Conservation (phyloP, 768 basidiomycete species). For the Agaricus sinodeliciosus region DNA sequence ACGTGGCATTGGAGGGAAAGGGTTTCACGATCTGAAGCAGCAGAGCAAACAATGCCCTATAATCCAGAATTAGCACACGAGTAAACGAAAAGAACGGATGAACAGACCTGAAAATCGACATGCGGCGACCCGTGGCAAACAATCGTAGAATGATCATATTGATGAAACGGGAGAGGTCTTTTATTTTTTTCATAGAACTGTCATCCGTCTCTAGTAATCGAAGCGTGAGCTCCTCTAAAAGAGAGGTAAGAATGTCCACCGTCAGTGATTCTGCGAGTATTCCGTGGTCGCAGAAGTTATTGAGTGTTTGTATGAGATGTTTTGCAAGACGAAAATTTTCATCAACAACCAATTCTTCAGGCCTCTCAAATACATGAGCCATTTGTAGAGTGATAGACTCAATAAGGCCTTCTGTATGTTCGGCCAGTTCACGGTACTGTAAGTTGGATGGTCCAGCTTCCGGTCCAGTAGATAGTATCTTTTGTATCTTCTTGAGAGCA, state of each 20-base stretch:
- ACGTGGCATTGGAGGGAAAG: constrained; percentile 68
- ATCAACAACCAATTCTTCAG: constrained; percentile 62
- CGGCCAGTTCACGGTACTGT: constrained; percentile 71
- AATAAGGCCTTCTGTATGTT: constrained; percentile 77
- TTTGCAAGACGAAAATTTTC: constrained; percentile 93
- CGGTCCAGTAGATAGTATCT: constrained; percentile 70
- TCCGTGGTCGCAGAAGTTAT: constrained; percentile 88
- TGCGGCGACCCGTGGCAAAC: constrained; percentile 85
- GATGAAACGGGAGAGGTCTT: constrained; percentile 93
- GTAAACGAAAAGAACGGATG: not conserved
- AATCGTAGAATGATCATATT: constrained; percentile 96
- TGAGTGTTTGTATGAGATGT: constrained; percentile 94
- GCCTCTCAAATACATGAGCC: constrained; percentile 85
- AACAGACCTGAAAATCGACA: constrained; percentile 84
- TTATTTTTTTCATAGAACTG: constrained; percentile 72
- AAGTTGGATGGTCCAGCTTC: constrained; percentile 64
- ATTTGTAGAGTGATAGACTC: constrained; percentile 90
- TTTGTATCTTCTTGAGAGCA: constrained; percentile 89
- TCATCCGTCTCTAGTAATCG: constrained; percentile 94
- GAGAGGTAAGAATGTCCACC: constrained; percentile 73
- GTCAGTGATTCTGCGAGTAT: constrained; percentile 84
- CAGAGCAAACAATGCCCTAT: constrained; percentile 72
- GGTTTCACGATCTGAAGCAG: constrained; percentile 80
- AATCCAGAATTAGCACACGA: constrained; percentile 6
- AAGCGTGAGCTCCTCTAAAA: constrained; percentile 89